A percentile compares a stretch with the other conserved stretches of the same genome.
phyloP scores from a whole-genome alignment of 345 rosid genomes.

The Draba incana region DNA sequence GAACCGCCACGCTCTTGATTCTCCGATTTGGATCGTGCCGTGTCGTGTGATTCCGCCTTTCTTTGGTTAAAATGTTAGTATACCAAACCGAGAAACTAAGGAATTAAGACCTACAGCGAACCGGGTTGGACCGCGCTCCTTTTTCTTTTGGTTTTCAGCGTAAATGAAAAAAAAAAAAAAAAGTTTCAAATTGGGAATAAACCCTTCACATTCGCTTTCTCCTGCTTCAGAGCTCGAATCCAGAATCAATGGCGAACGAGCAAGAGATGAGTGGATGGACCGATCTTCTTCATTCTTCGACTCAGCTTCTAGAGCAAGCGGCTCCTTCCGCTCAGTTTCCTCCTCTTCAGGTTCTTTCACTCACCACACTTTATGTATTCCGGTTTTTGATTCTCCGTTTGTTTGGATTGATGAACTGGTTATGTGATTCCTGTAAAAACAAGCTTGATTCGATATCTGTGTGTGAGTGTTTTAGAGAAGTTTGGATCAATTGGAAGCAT shows the following conservation, averaged over 20 bases:
- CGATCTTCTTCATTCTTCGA: slow-evolving; percentile 89
- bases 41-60: not conserved
- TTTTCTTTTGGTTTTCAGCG: not conserved
- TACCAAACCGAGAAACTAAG: not conserved
- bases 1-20: too few species aligned
- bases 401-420: not conserved
- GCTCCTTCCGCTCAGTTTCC: slow-evolving; percentile 99
- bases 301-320: slow-evolving; percentile 95
- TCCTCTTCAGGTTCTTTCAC: slow-evolving; percentile 82
- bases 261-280: slow-evolving; percentile 87
- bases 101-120: not conserved
- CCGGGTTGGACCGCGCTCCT: slow-evolving; percentile 9
- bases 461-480: slow-evolving; percentile 57
- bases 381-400: slow-evolving; percentile 2
- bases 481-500: slow-evolving; percentile 81
- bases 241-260: slow-evolving; percentile 69
- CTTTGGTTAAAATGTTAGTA: not conserved
- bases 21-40: too few species aligned
- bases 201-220: not conserved
- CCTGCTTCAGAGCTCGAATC: slow-evolving; percentile 23
- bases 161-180: too few species aligned
- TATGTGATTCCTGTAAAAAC: not conserved
- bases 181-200: slow-evolving; percentile 3
- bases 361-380: slow-evolving; percentile 22
- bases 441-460: not conserved